A percentile compares a stretch with the other conserved stretches of the same genome.
phyloP scores from a whole-genome alignment of 2,329 filamentous ascomycete species.

The Trichoderma polysporum region DNA sequence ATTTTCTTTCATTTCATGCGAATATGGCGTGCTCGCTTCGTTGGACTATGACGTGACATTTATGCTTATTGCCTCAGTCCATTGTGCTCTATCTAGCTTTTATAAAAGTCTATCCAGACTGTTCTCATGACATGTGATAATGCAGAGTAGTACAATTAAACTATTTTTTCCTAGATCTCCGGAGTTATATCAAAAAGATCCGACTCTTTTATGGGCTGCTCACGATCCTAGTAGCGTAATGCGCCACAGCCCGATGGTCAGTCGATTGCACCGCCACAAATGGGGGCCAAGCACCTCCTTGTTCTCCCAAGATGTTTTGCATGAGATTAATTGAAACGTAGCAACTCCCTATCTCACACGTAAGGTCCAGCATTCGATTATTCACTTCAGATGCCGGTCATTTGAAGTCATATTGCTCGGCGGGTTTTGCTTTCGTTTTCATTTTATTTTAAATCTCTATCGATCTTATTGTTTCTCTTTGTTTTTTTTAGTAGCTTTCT shows the following conservation, averaged over 20 bases:
- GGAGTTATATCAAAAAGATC: background rate
- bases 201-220: background rate
- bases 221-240: background rate
- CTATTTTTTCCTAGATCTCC: background rate
- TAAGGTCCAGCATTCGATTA: conserved; percentile 20
- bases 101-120: background rate
- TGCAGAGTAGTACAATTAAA: background rate
- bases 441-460: background rate
- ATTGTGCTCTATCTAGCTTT: background rate
- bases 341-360: conserved; percentile 3
- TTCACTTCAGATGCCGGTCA: conserved; percentile 35
- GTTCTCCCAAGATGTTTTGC: background rate
- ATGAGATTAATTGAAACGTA: conserved; percentile 21
- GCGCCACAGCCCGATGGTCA: background rate
- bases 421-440: background rate
- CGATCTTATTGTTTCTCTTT: background rate
- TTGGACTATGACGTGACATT: conserved; percentile 5
- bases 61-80: background rate
- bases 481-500: background rate
- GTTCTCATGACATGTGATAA: background rate
- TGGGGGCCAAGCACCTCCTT: background rate
- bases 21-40: conserved; percentile 15
- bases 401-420: conserved; percentile 28
- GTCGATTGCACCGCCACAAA: conserved; percentile 2
- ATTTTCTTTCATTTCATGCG: conserved; percentile 9